Base-by-base conservation (phyloP, 176 grass and related monocot genomes). In the Metroxylon sagu region DNA sequence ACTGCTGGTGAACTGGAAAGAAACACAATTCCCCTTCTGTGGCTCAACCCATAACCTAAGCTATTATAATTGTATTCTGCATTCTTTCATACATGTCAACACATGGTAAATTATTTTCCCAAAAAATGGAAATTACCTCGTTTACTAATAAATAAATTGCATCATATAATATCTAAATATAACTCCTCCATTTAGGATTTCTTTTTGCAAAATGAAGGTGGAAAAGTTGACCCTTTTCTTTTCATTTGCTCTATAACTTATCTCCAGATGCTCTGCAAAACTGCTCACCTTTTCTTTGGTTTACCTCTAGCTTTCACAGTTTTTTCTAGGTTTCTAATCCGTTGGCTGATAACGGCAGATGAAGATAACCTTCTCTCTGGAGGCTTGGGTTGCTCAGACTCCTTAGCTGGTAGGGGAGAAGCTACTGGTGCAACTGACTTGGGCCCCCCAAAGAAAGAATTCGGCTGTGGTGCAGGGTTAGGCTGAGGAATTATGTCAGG, bases 321-420 rank as follows among this genome's bases (percentile, higher is more conserved):
- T 67, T 85, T 98, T 49, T 88, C 92, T 55, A 83, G 76, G 67
- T 74, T 85, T 83, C 83, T 89, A 53, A 92, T 86, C 53, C 79
- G 67, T 35, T 85, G 83, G 49, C 82, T 89, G 59, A 98, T 81
- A 57, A 70, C 84, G 58, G 84, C 54, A 61, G 85, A 83, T 59
- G 88, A 76, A 79, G 63, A 76, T 28, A 71, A 48, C 63, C n/a
- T 62, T 49, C 67, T 69, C n/a, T 71, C 28, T 4, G 61, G 51
- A 25, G 28, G 15, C 14, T 15, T 64, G 29, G 70, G 52, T 62
- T 76, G 66, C 12, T 19, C 28, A 8, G 72, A 59, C 65, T 49
- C 74, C 18, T 72, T 39, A 6, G 69, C 48, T 29, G 82, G 63
- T 67, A 54, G 31, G 7, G 77, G 54, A 54, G 84, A 72, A 21